Conservation (phyloP, 495 filamentous ascomycete species). For the Aspergillus taichungensis region DNA sequence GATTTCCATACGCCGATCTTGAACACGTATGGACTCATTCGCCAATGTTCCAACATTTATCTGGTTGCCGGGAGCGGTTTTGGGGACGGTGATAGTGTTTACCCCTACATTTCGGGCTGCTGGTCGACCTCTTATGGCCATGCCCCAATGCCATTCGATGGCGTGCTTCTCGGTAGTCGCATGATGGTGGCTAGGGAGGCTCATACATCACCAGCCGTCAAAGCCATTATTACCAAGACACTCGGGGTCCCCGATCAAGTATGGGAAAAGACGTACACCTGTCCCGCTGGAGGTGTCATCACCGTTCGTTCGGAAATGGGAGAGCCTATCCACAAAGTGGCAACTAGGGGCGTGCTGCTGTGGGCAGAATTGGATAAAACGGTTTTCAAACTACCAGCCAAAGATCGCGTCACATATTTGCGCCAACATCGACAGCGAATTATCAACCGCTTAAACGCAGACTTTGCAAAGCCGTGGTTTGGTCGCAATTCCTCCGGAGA, state of each 20-base stretch:
- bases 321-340: slow-evolving; percentile 35
- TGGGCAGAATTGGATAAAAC: slow-evolving; percentile 32
- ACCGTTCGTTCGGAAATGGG: slow-evolving; percentile 37
- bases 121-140: slow-evolving; percentile 35
- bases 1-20: slow-evolving; percentile 43
- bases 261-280: slow-evolving; percentile 24
- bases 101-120: slow-evolving; percentile 37
- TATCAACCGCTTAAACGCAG: slow-evolving; percentile 24
- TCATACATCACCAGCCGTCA: slow-evolving; percentile 23
- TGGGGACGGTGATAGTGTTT: slow-evolving; percentile 36
- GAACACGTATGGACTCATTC: slow-evolving; percentile 34
- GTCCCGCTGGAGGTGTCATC: slow-evolving; percentile 24
- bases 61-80: slow-evolving; percentile 43
- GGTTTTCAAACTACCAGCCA: slow-evolving; percentile 24
- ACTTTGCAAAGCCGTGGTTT: slow-evolving; percentile 36
- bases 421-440: slow-evolving; percentile 15
- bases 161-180: slow-evolving; percentile 37
- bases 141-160: slow-evolving; percentile 42
- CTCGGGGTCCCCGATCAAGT: slow-evolving; percentile 17
- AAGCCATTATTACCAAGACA: slow-evolving; percentile 19
- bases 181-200: slow-evolving; percentile 43
- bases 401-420: slow-evolving; percentile 19
- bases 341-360: slow-evolving; percentile 27
- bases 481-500: slow-evolving; percentile 15
- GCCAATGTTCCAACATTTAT: slow-evolving; percentile 37